A percentile compares a stretch with the other conserved stretches of the same genome.
Conservation (phyloP, 768 basidiomycete species). For the Amanita subjunquillea region DNA sequence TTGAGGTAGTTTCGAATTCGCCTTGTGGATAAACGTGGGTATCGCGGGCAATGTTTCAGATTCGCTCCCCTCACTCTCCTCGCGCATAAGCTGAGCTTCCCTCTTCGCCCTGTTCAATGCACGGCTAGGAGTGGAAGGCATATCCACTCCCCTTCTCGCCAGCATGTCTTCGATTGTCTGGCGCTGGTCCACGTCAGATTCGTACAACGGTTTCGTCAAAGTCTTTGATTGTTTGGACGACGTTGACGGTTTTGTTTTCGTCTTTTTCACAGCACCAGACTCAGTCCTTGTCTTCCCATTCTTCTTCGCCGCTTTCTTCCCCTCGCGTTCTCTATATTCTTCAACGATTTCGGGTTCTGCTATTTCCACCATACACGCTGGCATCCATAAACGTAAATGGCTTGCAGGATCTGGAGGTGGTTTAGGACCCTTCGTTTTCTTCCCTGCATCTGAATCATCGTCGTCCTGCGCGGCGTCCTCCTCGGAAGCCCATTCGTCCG, state of each 20-base stretch:
- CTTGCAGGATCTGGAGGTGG: conserved; percentile 41
- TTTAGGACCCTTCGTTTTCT: conserved; percentile 17
- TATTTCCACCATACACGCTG: conserved; percentile 63
- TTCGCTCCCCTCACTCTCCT: conserved; percentile 1
- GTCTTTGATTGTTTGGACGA: not conserved
- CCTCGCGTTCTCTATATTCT: conserved; percentile 42
- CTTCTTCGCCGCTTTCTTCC: conserved; percentile 42
- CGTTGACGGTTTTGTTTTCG: conserved; percentile 6
- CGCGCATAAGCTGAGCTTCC: not conserved
- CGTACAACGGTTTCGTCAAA: not conserved
- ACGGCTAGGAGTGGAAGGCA: not conserved
- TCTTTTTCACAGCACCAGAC: conserved; percentile 10
- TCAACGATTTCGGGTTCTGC: conserved; percentile 59
- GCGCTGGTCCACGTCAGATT: not conserved
- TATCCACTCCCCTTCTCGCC: not conserved
- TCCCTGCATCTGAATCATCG: conserved; percentile 15
- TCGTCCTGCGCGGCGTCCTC: conserved; percentile 36
- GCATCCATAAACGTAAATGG: conserved; percentile 69
- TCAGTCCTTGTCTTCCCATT: conserved; percentile 25
- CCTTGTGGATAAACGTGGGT: not conserved
- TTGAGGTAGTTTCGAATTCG: not conserved
- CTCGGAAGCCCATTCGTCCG: conserved; percentile 38
- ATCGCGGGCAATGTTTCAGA: not conserved
- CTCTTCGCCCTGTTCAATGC: not conserved
- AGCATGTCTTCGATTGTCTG: not conserved